Percentiles rank a stretch among this genome's conserved stretches.
phyloP scores from a whole-genome alignment of 495 filamentous ascomycete species.

The Hyaloscypha bicolor region DNA sequence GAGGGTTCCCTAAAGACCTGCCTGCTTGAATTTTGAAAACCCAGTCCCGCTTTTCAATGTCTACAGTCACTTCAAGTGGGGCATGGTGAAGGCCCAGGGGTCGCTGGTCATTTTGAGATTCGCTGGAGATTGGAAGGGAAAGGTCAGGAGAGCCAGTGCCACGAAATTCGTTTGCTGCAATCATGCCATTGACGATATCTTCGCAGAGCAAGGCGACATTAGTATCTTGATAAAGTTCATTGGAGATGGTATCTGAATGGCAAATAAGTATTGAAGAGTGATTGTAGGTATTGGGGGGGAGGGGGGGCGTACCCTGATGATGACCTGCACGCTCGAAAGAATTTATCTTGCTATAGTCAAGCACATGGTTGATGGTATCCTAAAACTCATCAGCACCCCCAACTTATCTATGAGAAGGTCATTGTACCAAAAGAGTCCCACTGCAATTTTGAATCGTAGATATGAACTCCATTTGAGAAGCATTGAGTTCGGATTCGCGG shows the following conservation, averaged over 20 bases:
- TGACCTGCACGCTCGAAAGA: constrained; percentile 22
- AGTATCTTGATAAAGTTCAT: constrained; percentile 31
- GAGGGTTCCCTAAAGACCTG: background rate
- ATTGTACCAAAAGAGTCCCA: constrained; percentile 56
- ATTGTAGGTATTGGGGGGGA: background rate
- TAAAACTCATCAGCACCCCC: constrained; percentile 45
- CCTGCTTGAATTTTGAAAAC: constrained; percentile 65
- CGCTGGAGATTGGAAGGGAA: background rate
- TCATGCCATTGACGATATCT: constrained; percentile 55
- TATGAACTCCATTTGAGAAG: constrained; percentile 25
- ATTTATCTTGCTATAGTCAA: constrained; percentile 63
- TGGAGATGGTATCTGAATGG: constrained; percentile 20
- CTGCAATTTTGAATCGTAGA: constrained; percentile 76
- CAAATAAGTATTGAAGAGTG: background rate
- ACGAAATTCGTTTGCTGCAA: constrained; percentile 47
- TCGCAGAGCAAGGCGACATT: constrained; percentile 52
- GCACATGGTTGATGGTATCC: constrained; percentile 77
- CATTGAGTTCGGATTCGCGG: constrained; percentile 27
- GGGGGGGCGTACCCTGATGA: constrained; percentile 18
- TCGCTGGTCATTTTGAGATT: background rate
- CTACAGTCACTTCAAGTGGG: constrained; percentile 51
- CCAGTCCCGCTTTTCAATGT: constrained; percentile 63
- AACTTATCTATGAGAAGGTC: background rate
- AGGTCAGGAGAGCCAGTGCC: background rate
- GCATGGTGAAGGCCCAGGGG: background rate